Evolutionary conservation across 2,329 filamentous ascomycete species (phyloP), one percentile per base, ranked within the genome.

Genomic region (Fusarium poae): DNA sequence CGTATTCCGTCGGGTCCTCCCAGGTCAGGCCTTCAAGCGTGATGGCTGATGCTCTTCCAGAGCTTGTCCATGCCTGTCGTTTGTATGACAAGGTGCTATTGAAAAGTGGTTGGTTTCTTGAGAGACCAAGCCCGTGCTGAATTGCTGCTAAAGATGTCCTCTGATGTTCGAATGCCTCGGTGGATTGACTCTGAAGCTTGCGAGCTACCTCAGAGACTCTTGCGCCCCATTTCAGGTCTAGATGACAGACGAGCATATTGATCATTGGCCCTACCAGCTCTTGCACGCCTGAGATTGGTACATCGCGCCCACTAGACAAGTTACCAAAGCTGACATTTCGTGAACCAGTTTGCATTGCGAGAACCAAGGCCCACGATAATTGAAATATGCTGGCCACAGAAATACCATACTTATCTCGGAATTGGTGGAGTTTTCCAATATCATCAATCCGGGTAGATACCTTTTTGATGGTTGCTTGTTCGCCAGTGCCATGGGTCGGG

Each of bases 51-150:
- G n/a, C 25, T 16, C 13, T 39, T 18, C 25, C 48, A 5, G 48
- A 35, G 34, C 21, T 37, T 37, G 48, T 29, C 23, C 23, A 29
- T 8, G 48, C 34, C 39, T 52, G 35, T 27, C 49, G n/a, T 30
- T 39, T 52, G 35, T 52, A 52, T 23, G 49, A 52, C n/a, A 52
- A 16, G n/a, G 49, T 52, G 16, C 35, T 52, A n/a, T 52, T 52
- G 18, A 52, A 52, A 11, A 52, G 49, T 20, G 49, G 35, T 16
- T 52, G 49, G n/a, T 52, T 27, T 30, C 37, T 39, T 21, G 48
- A 30, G 27, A 40, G 35, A 29, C 49, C 49, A 21, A 52, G 35
- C 16, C 25, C 34, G 13, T 52, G 49, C 35, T 52, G 49, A 21
- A 52, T 52, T 21, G 49, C 37, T 40, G 49, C 49, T 13, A 52